Percentiles rank a stretch among this genome's conserved stretches.
Evolutionary conservation across 2,329 filamentous ascomycete genomes (phyloP).

Genomic region (Alternaria triticimaculans): DNA sequence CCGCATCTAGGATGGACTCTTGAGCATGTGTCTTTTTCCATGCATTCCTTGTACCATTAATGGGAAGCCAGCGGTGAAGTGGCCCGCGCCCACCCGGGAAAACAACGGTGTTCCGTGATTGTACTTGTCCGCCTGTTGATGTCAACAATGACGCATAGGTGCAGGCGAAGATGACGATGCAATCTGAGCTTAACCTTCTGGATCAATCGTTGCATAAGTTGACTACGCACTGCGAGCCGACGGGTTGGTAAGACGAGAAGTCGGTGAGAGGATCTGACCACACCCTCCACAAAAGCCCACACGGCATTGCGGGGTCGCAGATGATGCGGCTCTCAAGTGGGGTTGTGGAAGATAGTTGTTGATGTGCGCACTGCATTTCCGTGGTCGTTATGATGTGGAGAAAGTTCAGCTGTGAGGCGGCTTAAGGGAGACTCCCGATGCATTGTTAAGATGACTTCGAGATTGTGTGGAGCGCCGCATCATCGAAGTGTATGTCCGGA

Average conservation of each 20-base stretch:
- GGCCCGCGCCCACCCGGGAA: neutral
- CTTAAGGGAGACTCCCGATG: neutral
- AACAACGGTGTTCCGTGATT: neutral
- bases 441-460: neutral
- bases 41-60: neutral
- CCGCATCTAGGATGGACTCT: neutral
- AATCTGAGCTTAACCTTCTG: neutral
- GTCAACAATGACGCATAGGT: neutral
- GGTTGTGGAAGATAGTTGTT: constrained; percentile 1
- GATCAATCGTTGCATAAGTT: neutral
- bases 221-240: neutral
- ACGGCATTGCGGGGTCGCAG: constrained; percentile 8
- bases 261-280: constrained; percentile 9
- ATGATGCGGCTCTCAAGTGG: constrained; percentile 5
- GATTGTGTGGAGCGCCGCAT: neutral
- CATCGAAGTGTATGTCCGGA: neutral
- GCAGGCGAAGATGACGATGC: neutral
- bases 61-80: neutral
- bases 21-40: neutral
- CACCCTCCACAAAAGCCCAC: neutral
- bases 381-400: constrained; percentile 1
- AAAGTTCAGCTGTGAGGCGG: neutral
- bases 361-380: neutral
- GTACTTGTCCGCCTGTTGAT: neutral
- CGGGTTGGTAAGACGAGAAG: neutral